phyloP scores from a whole-genome alignment of 441 rosid genomes.

The Gossypium aridum region DNA sequence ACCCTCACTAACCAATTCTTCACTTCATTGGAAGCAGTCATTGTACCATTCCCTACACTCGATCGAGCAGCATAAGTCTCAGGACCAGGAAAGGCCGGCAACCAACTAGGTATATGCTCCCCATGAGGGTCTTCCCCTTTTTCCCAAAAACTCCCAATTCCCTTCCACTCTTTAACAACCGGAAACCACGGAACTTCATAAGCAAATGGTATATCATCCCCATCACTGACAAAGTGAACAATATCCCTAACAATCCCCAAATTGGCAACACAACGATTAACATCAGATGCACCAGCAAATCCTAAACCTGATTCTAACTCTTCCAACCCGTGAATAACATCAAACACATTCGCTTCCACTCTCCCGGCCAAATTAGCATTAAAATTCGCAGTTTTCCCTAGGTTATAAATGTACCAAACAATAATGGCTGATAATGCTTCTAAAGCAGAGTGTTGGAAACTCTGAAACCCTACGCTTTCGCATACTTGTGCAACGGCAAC shows the following conservation, averaged over 20 bases:
- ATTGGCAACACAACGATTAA: constrained; percentile 51
- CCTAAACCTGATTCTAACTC: constrained; percentile 59
- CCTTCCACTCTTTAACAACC: constrained; percentile 45
- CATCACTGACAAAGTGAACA: constrained; percentile 50
- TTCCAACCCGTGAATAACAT: constrained; percentile 70
- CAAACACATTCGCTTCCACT: constrained; percentile 54
- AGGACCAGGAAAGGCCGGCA: constrained; percentile 69
- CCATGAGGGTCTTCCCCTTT: constrained; percentile 61
- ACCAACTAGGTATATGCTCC: constrained; percentile 81
- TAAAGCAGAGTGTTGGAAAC: constrained; percentile 73
- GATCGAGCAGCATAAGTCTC: constrained; percentile 27
- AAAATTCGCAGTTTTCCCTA: constrained; percentile 51
- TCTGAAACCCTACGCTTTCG: constrained; percentile 66
- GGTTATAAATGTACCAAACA: constrained; percentile 36
- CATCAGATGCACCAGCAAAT: constrained; percentile 57
- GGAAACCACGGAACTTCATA: constrained; percentile 66
- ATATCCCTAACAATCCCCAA: constrained; percentile 66
- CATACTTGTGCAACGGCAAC: constrained; percentile 72
- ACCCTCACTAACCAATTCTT: constrained; percentile 29
- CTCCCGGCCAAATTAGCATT: constrained; percentile 71
- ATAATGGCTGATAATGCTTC: constrained; percentile 60
- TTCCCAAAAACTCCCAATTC: constrained; percentile 40
- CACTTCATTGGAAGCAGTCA: constrained; percentile 22
- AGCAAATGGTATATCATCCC: constrained; percentile 54
- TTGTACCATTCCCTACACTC: constrained; percentile 23